phyloP scores from a whole-genome alignment of 257 asterid genomes.

The Fraxinus americana region DNA sequence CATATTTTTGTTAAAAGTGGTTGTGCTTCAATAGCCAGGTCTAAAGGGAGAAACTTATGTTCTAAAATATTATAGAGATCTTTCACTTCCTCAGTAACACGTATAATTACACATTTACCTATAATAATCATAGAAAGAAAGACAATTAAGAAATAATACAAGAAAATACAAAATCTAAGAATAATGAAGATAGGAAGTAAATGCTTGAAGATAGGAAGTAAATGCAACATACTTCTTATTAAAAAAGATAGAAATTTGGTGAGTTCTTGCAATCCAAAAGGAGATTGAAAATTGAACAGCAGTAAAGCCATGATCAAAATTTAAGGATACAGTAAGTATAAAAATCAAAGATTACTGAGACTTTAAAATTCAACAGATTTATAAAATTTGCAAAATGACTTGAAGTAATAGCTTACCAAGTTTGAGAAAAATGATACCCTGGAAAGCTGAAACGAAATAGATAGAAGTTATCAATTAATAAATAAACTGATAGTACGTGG shows the following conservation, averaged over 20 bases:
- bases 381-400: not conserved
- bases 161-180: not conserved
- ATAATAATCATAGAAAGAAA: constrained; percentile 31
- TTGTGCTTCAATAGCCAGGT: constrained; percentile 69
- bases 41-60: constrained; percentile 67
- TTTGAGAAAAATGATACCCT: constrained; percentile 64
- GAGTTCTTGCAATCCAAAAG: not conserved
- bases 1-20: constrained; percentile 62
- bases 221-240: not conserved
- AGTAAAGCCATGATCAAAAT: not conserved
- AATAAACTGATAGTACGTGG: not conserved
- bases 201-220: not conserved
- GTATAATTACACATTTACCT: constrained; percentile 49
- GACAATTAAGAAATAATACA: constrained; percentile 6
- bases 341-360: constrained; percentile 10
- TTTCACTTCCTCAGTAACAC: constrained; percentile 85
- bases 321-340: too few species aligned
- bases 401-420: constrained; percentile 57
- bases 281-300: not conserved
- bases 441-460: too few species aligned
- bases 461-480: too few species aligned
- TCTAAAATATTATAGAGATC: constrained; percentile 70
- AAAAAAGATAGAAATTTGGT: not conserved
- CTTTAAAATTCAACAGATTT: too few species aligned
- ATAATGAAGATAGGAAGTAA: not conserved